Base-by-base conservation (phyloP, 2,329 filamentous ascomycete species). In the Chaetomiaceae sp. region DNA sequence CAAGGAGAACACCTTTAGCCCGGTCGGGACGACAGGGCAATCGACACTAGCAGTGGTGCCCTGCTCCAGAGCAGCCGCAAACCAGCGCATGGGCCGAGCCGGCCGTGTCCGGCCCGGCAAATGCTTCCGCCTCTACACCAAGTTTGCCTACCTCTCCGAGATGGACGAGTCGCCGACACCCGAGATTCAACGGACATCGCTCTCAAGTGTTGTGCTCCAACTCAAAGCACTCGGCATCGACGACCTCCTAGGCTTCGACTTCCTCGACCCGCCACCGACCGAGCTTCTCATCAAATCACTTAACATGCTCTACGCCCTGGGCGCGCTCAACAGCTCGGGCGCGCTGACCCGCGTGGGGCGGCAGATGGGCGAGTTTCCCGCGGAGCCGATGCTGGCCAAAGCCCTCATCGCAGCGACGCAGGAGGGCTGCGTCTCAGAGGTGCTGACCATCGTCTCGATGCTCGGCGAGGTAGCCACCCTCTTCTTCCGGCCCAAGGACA, bases 401-500 rank as follows among this genome's bases (percentile, higher is more conserved):
- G 84, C 89, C 0, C 87, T 99, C 17, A 81, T 99, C 3, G 89
- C 90, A 0, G 89, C 92, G 0, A 89, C 94, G 69, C 88, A 90
- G 63, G 88, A 92, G 61, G 88, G 88, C n/a, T 96, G 92, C 63
- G 89, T 96, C 0, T 89, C 95, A 55, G 94, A 99, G 71, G 84
- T 97, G 0, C 75, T 99, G 15, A 91, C 88, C 0, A 89, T 97
- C 45, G 89, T 97, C n/a, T 84, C 91, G 38, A 96, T 97, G 89
- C 80, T 97, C 0, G 84, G 88, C 56, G 94, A 97, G 72, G 84
- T 89, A 1, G 90, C 87, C 4, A 86, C 91, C 0, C 80, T 99
- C 5, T 99, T 96, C 76, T 95, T 95, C 78, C 81, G 91, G 0
- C 91, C 94, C 19, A 96, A 96, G 68, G 91, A 99, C 72, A 96